Evolutionary conservation across 2,329 filamentous ascomycete genomes (phyloP).

Genomic region (Nannizziopsis barbatae): DNA sequence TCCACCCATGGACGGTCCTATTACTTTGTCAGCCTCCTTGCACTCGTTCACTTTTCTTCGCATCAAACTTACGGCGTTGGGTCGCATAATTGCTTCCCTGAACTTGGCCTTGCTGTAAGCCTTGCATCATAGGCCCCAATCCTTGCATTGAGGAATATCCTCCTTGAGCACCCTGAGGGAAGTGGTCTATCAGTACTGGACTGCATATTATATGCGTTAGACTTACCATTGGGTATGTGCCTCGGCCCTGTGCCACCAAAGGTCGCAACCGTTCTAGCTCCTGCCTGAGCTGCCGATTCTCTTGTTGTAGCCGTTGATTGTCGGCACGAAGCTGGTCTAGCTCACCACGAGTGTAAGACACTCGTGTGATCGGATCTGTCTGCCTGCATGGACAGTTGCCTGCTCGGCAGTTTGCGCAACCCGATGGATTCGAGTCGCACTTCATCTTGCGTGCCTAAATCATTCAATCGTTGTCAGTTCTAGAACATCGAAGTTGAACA

Average conservation of each 20-base stretch:
- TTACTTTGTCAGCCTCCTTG: not conserved
- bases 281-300: constrained; percentile 13
- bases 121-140: not conserved
- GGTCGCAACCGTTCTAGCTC: constrained; percentile 5
- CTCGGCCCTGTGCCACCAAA: not conserved
- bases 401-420: constrained; percentile 18
- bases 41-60: not conserved
- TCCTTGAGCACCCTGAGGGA: not conserved
- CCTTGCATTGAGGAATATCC: constrained; percentile 5
- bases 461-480: not conserved
- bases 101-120: too few species aligned
- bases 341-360: constrained; percentile 19
- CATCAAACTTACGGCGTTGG: not conserved
- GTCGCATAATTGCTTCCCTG: not conserved
- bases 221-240: too few species aligned
- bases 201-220: not conserved
- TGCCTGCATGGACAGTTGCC: constrained; percentile 15
- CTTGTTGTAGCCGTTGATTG: constrained; percentile 7
- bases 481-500: not conserved
- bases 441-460: constrained; percentile 19
- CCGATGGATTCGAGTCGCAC: constrained; percentile 17
- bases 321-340: constrained; percentile 8
- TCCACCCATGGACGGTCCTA: not conserved
- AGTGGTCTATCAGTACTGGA: not conserved
- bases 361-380: constrained; percentile 20